Base-by-base conservation (phyloP, 495 filamentous ascomycete species). In the Xylaria palmicola region DNA sequence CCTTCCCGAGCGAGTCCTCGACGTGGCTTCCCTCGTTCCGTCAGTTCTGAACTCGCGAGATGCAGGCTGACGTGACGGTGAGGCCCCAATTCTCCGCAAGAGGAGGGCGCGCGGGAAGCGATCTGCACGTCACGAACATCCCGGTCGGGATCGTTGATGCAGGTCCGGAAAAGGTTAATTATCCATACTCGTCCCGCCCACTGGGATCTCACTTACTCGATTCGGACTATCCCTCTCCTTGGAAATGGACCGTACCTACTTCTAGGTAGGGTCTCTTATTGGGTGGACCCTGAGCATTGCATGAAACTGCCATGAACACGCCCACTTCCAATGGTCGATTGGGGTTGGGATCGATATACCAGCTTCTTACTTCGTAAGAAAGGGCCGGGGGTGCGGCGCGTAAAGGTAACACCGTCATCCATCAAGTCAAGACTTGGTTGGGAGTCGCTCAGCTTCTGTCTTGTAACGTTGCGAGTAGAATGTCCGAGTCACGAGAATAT, bases 401-500 rank as follows among this genome's bases (percentile, higher is more conserved):
- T 26, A 20, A 10, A 10, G 39, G 37, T 40, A 19, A 22, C 10
- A 39, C 17, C 20, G 5, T 39, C 27, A 45, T 15, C 10, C 7
- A 13, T 27, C 15, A 24, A 27, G 29, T 20, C 20, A 29, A 54
- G 13, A 32, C 53, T 32, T 56, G 53, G 44, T 41, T 55, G 24
- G 15, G 22, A 41, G 51, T 22, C 30, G 17, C 20, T 10, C 26
- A 30, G 29, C 30, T 19, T 22, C 19, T 37, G 9, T 26, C 8
- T 50, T 39, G 56, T 51, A 59, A 50, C 56, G 45, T 59, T 59
- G 56, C 45, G 22, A 43, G 36, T 50, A 6, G 22, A 30, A 19
- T 36, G 34, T 36, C 45, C 13, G 34, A n/a, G n/a, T 34, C 44
- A 19, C 5, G 45, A 34, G 34, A 51, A 44, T 40, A 51, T 50